These are phyloP conservation scores for Allomyces arbusculus DNA, from an alignment of 192 early-diverging fungal genomes.

Conservation along the genomic window DNA sequence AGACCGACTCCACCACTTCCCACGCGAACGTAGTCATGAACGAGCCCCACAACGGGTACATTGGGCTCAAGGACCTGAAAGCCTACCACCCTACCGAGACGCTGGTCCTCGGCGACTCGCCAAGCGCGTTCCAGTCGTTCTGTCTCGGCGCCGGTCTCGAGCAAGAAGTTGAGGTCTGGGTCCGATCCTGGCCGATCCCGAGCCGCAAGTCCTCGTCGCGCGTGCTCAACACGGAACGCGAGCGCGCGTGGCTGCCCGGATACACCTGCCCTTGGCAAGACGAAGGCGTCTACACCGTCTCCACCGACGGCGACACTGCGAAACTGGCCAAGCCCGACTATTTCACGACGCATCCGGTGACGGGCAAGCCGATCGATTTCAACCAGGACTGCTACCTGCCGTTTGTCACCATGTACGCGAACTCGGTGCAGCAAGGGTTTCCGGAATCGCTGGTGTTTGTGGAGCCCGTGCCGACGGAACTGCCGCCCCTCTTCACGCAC, in stretches of 20 bases:
- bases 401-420: constrained; percentile 40
- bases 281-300: constrained; percentile 54
- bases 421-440: constrained; percentile 33
- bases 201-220: constrained; percentile 29
- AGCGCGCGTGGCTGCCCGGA: constrained; percentile 40
- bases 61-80: constrained; percentile 37
- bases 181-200: constrained; percentile 56
- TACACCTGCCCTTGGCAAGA: constrained; percentile 49
- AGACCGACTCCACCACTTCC: too few species aligned
- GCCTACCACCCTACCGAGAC: constrained; percentile 41
- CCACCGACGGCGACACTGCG: constrained; percentile 22
- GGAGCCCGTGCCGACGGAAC: constrained; percentile 66
- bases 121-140: constrained; percentile 52
- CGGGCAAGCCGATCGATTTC: constrained; percentile 35
- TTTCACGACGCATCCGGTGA: constrained; percentile 40
- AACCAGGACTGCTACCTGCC: constrained; percentile 51
- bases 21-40: constrained; percentile 30
- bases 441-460: constrained; percentile 40
- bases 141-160: constrained; percentile 50
- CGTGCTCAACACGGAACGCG: constrained; percentile 30
- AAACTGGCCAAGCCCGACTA: constrained; percentile 34
- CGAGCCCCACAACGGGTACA: constrained; percentile 51
- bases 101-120: constrained; percentile 46
- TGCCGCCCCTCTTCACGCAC: constrained; percentile 14
- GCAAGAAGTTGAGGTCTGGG: constrained; percentile 50